A percentile compares a stretch with the other conserved stretches of the same genome.
phyloP scores from a whole-genome alignment of 306 rosid genomes.

The Coriaria nepalensis region DNA sequence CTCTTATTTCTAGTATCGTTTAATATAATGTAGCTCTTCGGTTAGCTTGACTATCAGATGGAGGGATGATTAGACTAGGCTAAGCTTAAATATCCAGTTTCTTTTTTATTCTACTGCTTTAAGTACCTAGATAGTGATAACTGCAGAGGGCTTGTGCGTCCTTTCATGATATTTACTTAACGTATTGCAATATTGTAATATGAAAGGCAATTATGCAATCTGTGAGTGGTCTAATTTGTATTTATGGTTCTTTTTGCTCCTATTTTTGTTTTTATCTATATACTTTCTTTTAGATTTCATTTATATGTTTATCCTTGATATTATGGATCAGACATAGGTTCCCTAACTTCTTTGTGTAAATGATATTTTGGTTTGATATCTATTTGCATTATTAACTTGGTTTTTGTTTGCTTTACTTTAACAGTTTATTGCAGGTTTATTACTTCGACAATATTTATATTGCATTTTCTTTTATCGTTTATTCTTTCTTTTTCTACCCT shows the following conservation, averaged over 20 bases:
- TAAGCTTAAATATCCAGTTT: slow-evolving; percentile 15
- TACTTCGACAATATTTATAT: slow-evolving; percentile 1
- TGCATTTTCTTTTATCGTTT: no score
- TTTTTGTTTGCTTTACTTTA: slow-evolving; percentile 14
- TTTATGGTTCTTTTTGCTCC: not conserved
- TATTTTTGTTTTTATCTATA: no score
- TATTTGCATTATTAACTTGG: no score
- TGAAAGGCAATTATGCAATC: not conserved
- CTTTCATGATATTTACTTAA: slow-evolving; percentile 1
- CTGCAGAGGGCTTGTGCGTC: slow-evolving; percentile 4
- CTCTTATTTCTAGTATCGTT: slow-evolving; percentile 42
- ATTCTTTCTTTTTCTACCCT: slow-evolving; percentile 12
- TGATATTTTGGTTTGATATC: slow-evolving; percentile 11
- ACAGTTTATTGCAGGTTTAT: slow-evolving; percentile 30
- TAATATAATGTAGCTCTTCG: slow-evolving; percentile 47
- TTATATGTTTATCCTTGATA: no score
- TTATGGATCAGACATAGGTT: not conserved
- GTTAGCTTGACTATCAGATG: slow-evolving; percentile 31
- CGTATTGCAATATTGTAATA: not conserved
- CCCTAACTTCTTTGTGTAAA: slow-evolving; percentile 14
- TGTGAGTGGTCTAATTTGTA: slow-evolving; percentile 1
- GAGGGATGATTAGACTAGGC: slow-evolving; percentile 15
- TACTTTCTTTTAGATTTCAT: no score
- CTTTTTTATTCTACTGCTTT: slow-evolving; percentile 12
- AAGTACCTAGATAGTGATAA: not conserved